Evolutionary conservation across 78 protist species (phyloP), one percentile per base, ranked within the genome.

Genomic region (Capsaspora owczarzaki): DNA sequence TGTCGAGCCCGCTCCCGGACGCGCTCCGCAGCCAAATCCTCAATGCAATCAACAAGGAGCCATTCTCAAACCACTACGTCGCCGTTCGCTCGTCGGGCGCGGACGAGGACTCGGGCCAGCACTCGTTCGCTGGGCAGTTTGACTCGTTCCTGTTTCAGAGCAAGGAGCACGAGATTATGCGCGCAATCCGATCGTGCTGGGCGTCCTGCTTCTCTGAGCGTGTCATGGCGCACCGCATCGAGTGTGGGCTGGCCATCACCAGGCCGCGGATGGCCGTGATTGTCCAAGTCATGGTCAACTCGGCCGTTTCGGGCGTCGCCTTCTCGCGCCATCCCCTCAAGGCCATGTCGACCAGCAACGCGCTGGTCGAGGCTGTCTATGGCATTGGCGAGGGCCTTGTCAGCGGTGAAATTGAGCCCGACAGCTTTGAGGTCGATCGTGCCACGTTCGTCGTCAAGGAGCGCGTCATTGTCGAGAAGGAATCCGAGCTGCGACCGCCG

Each of bases 151-250:
- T 56, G 33, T 56, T 56, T 29, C 66, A 56, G 66, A 3, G n/a
- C 35, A 29, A 29, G 33, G 33, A 16, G 33, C 33, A 56, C 10
- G 33, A 56, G 66, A 29, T 56, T 6, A 56, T 56, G 4, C 33
- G 25, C 33, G 12, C 66, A 2, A 16, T 56, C 33, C 66, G 66
- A 2, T 2, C 2, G 20, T 56, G 66, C 66, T 56, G 66, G 66
- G n/a, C n/a, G 4, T 56, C 66, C 29, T 56, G 66, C 66, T 56
- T 25, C 66, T 56, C 66, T 56, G 66, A 56, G 66, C 66, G 66
- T 12, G 66, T 56, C 66, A 56, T 56, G 29, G 33, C 12, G 66
- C 66, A 56, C 66, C 20, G 66, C 35, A 56, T 56, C 66, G 66
- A 56, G 35, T 56, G 66, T 29, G 66, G 66, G 33, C 66, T 56